A percentile compares a stretch with the other conserved stretches of the same genome.
Evolutionary conservation across 179 eudicot species (phyloP).

Genomic region (Beta lomatogona): DNA sequence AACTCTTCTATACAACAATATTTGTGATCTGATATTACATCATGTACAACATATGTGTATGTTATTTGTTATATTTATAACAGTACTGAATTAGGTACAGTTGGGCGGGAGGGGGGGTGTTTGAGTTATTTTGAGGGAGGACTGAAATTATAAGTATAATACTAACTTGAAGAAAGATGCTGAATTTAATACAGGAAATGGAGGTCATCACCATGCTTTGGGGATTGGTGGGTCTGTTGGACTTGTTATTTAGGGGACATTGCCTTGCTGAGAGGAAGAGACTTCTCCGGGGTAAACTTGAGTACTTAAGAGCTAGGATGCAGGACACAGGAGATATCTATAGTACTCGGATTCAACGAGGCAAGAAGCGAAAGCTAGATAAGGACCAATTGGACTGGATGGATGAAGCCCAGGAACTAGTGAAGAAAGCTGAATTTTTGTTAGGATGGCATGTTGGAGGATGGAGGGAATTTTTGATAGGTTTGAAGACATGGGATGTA

Average conservation of each 20-base stretch:
- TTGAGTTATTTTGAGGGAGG: too few species aligned
- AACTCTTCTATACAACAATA: too few species aligned
- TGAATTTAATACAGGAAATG: slow-evolving; percentile 1
- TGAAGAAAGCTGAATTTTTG: not conserved
- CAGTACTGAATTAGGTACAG: too few species aligned
- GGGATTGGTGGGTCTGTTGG: not conserved
- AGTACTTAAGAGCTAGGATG: not conserved
- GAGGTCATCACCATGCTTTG: not conserved
- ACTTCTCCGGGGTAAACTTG: not conserved
- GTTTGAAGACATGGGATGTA: not conserved
- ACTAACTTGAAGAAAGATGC: too few species aligned
- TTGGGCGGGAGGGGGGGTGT: too few species aligned
- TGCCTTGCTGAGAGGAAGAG: not conserved
- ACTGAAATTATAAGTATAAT: too few species aligned
- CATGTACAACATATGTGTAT: too few species aligned
- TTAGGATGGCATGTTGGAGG: not conserved
- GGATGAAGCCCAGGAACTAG: not conserved
- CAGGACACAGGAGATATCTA: not conserved
- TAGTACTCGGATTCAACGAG: not conserved
- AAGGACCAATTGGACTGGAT: not conserved
- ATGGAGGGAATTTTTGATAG: not conserved
- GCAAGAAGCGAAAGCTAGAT: slow-evolving; percentile 16
- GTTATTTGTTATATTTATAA: too few species aligned
- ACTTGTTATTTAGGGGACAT: not conserved
- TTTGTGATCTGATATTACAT: too few species aligned